Evolutionary conservation across 192 early-diverging fungal species (phyloP).

Genomic region (Gamsiella multidivaricata): DNA sequence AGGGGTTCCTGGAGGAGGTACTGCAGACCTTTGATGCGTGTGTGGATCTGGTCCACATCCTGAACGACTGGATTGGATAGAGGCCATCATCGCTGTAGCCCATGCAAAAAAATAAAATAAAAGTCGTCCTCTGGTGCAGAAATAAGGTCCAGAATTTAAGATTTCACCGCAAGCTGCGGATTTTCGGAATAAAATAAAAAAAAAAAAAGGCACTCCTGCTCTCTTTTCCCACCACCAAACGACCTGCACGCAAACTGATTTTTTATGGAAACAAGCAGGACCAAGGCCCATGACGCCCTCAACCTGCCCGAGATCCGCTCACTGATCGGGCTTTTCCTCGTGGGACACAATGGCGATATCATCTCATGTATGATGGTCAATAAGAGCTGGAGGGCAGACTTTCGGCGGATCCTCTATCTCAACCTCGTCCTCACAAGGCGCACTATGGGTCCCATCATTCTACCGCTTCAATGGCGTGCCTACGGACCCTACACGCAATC

Average conservation of each 20-base stretch:
- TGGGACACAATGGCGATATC: slow-evolving; percentile 9
- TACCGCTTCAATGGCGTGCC: slow-evolving; percentile 19
- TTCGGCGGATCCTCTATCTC: slow-evolving; percentile 18
- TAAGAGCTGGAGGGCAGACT: slow-evolving; percentile 24
- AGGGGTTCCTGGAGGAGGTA: slow-evolving; percentile 62
- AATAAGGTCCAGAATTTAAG: too few species aligned
- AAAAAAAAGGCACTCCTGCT: too few species aligned
- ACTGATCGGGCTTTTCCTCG: slow-evolving; percentile 21
- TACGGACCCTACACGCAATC: slow-evolving; percentile 19
- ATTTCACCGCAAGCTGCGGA: too few species aligned
- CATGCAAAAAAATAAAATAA: too few species aligned
- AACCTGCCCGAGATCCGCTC: slow-evolving; percentile 24
- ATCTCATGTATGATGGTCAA: slow-evolving; percentile 24
- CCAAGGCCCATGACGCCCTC: slow-evolving; percentile 12
- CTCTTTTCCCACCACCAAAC: too few species aligned
- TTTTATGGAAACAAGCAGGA: not conserved
- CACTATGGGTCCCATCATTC: slow-evolving; percentile 10
- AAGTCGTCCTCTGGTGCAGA: too few species aligned
- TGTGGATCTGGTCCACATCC: slow-evolving; percentile 63
- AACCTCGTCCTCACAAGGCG: slow-evolving; percentile 7
- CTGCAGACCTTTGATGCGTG: slow-evolving; percentile 57
- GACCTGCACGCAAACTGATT: too few species aligned
- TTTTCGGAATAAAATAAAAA: too few species aligned
- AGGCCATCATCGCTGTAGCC: not conserved
- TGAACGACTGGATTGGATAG: slow-evolving; percentile 64